Evolutionary conservation across 306 rosid species (phyloP), one percentile per base, ranked within the genome.

Genomic region (Erythrophleum fordii): DNA sequence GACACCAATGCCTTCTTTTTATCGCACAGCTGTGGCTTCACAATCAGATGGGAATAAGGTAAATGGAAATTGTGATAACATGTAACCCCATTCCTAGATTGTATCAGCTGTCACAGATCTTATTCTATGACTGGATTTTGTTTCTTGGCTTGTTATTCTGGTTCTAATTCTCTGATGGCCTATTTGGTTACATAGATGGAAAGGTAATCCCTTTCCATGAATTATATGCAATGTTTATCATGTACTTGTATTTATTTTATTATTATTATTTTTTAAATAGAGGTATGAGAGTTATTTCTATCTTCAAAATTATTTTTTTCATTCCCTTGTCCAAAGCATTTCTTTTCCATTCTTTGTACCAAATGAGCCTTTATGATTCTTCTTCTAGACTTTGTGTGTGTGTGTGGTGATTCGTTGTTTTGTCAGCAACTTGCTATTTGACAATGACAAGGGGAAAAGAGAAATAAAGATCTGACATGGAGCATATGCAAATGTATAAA

Each of bases 1-100:
- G 59, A 89, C 89, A 2, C 92, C 97, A 41, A 87, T 89, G 89
- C 94, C 94, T 72, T 89, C 96, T 42, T 91, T 90, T 80, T 89
- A 89, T 65, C 83, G 69, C 23, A 59, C 80, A 75, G 53, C 89
- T 67, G 69, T 18, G 6, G 69, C 80, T 68, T 44, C 88, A 28
- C 80, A 75, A 72, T 65, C 87, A 16, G 86, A 75, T 71, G 86
- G 83, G 59, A 85, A 82, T 76, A 88, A 87, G 97, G 96, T 93
- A 89, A 46, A 45, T 31, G 78, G 11, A 35, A 51, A 72, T 11
- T 34, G 3, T 23, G 14, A 3, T 12, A 23, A 53, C 51, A 20
- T 25, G 12, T 73, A 11, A 22, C 14, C 42, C 13, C 44, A 13
- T 53, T 41, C 45, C 44, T 67, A 16, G 4, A 22, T 20, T 52